phyloP scores from a whole-genome alignment of 352 stramenopile species.

The Phytophthora pini region DNA sequence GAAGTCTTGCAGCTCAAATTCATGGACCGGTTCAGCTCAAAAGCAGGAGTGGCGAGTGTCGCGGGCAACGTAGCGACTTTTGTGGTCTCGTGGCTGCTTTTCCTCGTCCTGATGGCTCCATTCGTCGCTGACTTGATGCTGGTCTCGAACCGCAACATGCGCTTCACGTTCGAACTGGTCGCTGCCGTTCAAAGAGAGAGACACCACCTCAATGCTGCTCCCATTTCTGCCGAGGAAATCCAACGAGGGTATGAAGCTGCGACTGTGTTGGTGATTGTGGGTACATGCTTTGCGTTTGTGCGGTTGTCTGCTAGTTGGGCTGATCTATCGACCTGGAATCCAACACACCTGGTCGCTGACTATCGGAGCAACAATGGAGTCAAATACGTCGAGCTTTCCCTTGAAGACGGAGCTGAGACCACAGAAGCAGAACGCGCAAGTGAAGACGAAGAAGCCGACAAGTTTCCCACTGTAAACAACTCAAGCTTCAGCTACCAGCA shows the following conservation, averaged over 20 bases:
- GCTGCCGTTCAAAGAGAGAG: conserved; percentile 23
- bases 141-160: conserved; percentile 39
- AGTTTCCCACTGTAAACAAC: not conserved
- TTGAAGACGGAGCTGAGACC: conserved; percentile 10
- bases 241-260: conserved; percentile 35
- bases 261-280: conserved; percentile 17
- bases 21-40: not conserved
- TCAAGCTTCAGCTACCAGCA: not conserved
- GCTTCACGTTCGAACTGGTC: conserved; percentile 53
- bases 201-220: conserved; percentile 43
- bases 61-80: conserved; percentile 12
- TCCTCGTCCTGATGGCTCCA: conserved; percentile 24
- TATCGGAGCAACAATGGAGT: not conserved
- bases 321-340: conserved; percentile 21
- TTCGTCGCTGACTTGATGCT: conserved; percentile 47
- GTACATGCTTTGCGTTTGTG: conserved; percentile 15
- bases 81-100: conserved; percentile 26
- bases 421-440: not conserved
- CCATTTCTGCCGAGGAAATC: conserved; percentile 35
- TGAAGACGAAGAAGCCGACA: not conserved
- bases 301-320: not conserved
- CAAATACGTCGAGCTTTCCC: conserved; percentile 18
- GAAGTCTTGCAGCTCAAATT: conserved; percentile 14
- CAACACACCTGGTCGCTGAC: conserved; percentile 3
- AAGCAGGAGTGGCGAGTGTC: conserved; percentile 2